Percentiles rank a stretch among this genome's conserved stretches.
These are phyloP conservation scores for Begonia peltatifolia DNA, from an alignment of 306 rosid species.

Conservation along the genomic window DNA sequence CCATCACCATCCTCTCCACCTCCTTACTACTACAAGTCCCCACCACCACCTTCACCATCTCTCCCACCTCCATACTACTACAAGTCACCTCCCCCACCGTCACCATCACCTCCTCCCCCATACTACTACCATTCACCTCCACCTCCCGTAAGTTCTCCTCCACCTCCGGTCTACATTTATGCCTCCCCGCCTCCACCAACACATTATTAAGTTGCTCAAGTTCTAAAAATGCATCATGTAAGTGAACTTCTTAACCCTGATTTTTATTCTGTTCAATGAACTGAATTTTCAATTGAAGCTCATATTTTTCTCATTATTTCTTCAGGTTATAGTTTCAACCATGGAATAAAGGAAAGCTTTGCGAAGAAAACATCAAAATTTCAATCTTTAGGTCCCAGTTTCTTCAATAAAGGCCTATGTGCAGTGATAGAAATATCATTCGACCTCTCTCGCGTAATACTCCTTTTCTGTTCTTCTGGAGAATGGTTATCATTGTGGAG, in stretches of 20 bases:
- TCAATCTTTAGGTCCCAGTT: constrained; percentile 22
- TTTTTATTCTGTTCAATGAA: neutral
- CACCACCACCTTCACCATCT: neutral
- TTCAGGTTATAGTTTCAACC: constrained; percentile 56
- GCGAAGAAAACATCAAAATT: constrained; percentile 20
- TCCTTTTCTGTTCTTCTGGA: too few relatives aligned
- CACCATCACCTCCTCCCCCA: constrained; percentile 13
- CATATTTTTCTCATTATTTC: neutral
- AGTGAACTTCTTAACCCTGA: constrained; percentile 15
- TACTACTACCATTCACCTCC: constrained; percentile 38
- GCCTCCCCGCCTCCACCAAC: constrained; percentile 56
- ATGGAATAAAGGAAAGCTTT: constrained; percentile 57
- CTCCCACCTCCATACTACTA: constrained; percentile 5
- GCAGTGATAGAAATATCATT: constrained; percentile 4
- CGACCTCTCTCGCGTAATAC: too few relatives aligned
- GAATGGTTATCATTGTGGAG: too few relatives aligned
- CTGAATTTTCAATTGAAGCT: neutral
- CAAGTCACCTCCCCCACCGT: constrained; percentile 8
- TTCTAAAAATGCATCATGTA: constrained; percentile 33
- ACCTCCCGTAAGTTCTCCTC: constrained; percentile 24
- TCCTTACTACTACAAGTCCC: too few relatives aligned
- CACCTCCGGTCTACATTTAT: constrained; percentile 36
- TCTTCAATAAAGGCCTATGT: constrained; percentile 45
- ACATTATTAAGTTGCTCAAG: constrained; percentile 19
- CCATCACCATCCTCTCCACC: too few relatives aligned